phyloP scores from a whole-genome alignment of 75 land plant species.

The Selaginella moellendorffii region DNA sequence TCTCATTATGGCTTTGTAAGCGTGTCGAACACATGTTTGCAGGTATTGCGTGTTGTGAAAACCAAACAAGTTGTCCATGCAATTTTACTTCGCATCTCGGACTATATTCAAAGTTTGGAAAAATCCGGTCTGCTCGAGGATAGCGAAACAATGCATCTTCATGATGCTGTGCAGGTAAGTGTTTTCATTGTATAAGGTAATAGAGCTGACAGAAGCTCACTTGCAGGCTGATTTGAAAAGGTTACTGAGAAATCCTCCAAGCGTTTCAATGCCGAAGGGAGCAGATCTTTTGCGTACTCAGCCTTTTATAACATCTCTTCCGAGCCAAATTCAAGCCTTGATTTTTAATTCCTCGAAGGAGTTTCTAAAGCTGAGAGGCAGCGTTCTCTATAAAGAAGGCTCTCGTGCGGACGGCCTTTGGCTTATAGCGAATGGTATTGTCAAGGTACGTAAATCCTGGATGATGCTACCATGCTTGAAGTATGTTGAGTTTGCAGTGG shows the following conservation, averaged over 20 bases:
- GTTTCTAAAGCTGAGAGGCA: slow-evolving; percentile 46
- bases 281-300: slow-evolving; percentile 43
- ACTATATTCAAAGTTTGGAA: slow-evolving; percentile 79
- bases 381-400: slow-evolving; percentile 47
- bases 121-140: slow-evolving; percentile 62
- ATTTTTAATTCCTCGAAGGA: slow-evolving; percentile 56
- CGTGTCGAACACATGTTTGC: slow-evolving; percentile 8
- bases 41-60: slow-evolving; percentile 91
- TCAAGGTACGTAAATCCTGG: slow-evolving; percentile 40
- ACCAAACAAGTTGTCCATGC: slow-evolving; percentile 94
- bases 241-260: slow-evolving; percentile 75
- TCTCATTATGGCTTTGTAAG: too few species aligned
- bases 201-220: neutral
- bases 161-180: slow-evolving; percentile 84
- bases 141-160: slow-evolving; percentile 79
- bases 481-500: neutral
- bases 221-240: slow-evolving; percentile 82
- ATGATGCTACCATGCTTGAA: neutral
- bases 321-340: slow-evolving; percentile 31
- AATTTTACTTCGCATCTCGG: slow-evolving; percentile 54
- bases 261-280: slow-evolving; percentile 64
- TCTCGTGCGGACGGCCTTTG: slow-evolving; percentile 74
- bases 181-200: neutral
- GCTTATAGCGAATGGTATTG: slow-evolving; percentile 84
- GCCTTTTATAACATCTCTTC: slow-evolving; percentile 71